Conservation (phyloP, 345 rosid species). For the Passiflora organensis region DNA sequence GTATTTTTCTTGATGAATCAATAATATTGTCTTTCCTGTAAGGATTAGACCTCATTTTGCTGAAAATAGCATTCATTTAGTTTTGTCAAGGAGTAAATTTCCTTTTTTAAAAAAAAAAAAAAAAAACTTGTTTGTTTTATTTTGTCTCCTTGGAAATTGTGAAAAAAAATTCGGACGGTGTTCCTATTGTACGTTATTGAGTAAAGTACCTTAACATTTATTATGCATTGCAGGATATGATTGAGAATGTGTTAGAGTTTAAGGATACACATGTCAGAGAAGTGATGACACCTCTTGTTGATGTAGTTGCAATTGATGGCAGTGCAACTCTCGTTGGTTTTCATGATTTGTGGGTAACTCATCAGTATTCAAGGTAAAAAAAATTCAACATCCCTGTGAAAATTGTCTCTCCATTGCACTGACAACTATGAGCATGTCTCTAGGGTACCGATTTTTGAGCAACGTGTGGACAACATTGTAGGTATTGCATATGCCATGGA, state of each 20-base stretch:
- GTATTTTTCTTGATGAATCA: neutral
- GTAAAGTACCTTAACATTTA: neutral
- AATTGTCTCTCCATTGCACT: conserved; percentile 10
- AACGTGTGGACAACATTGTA: conserved; percentile 92
- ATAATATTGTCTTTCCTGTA: neutral
- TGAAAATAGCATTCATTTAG: too few relatives aligned
- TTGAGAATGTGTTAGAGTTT: conserved; percentile 97
- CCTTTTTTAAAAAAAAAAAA: too few relatives aligned
- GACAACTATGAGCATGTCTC: conserved; percentile 14
- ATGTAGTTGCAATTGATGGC: conserved; percentile 93
- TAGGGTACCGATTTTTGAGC: conserved; percentile 99
- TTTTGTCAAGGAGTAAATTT: too few relatives aligned
- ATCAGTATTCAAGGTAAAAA: conserved; percentile 88
- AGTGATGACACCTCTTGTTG: conserved; percentile 99
- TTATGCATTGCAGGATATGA: conserved; percentile 74
- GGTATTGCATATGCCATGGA: conserved; percentile 99
- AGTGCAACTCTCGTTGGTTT: conserved; percentile 77
- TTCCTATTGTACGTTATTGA: neutral
- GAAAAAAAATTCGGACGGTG: neutral
- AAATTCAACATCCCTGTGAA: conserved; percentile 6
- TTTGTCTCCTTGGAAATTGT: neutral
- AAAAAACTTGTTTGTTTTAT: neutral
- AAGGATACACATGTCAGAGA: conserved; percentile 97
- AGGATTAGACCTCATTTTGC: neutral
- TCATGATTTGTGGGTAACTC: conserved; percentile 88